Conservation (phyloP, 75 land plant genomes). For the Pinus tabuliformis region DNA sequence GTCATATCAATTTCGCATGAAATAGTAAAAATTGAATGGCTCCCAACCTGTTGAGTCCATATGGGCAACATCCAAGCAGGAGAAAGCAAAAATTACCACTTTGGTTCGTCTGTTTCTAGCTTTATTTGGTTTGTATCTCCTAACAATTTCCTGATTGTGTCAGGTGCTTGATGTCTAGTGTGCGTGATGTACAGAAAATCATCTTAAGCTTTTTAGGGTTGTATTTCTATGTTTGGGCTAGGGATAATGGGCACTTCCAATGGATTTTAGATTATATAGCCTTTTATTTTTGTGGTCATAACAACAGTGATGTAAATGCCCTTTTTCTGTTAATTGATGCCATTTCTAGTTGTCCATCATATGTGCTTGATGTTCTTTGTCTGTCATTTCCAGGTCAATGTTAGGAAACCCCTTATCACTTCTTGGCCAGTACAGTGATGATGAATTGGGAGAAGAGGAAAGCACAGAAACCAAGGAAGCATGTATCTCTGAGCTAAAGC, state of each 20-base stretch:
- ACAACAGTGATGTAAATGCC: background rate
- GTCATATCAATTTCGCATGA: conserved; percentile 49
- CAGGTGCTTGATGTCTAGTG: conserved; percentile 31
- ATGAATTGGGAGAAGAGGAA: conserved; percentile 57
- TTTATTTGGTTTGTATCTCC: conserved; percentile 48
- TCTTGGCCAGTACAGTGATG: conserved; percentile 93
- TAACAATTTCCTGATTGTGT: conserved; percentile 26
- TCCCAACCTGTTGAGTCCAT: conserved; percentile 45
- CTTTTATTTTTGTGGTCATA: background rate
- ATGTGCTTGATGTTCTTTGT: background rate
- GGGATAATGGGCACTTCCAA: background rate
- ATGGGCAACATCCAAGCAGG: conserved; percentile 41
- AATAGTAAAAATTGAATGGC: conserved; percentile 55
- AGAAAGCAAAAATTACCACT: conserved; percentile 29
- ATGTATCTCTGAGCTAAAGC: background rate
- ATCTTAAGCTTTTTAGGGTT: conserved; percentile 15
- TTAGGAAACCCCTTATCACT: conserved; percentile 69
- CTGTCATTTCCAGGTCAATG: conserved; percentile 43
- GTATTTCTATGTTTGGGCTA: background rate
- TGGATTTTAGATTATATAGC: conserved; percentile 9
- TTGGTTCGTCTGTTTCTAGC: conserved; percentile 90
- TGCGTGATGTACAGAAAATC: conserved; percentile 7
- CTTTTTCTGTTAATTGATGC: background rate
- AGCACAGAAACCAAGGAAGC: conserved; percentile 5
- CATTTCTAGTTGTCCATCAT: background rate